phyloP scores from a whole-genome alignment of 805 yeast genomes.

The Hanseniaspora meyeri region DNA sequence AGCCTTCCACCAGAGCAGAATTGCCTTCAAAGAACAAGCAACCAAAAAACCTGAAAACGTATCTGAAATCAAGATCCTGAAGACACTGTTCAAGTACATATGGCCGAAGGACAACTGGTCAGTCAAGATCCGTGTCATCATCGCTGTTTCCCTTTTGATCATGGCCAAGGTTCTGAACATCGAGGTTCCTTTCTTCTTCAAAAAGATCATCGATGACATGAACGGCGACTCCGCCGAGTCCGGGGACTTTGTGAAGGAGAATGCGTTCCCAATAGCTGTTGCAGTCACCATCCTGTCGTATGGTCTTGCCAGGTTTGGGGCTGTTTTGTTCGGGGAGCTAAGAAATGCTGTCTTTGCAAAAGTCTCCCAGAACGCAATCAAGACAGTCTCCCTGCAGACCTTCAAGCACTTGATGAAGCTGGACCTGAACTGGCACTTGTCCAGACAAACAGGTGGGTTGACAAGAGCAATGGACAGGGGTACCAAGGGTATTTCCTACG shows the following conservation, averaged over 20 bases:
- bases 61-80: conserved; percentile 41
- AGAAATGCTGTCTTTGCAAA: conserved; percentile 91
- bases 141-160: conserved; percentile 63
- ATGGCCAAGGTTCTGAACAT: conserved; percentile 79
- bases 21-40: background rate
- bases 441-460: conserved; percentile 89
- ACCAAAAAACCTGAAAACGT: conserved; percentile 22
- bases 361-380: conserved; percentile 89
- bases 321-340: conserved; percentile 86
- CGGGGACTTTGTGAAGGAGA: conserved; percentile 40
- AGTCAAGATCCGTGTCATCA: conserved; percentile 57
- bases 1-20: background rate
- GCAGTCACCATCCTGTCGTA: conserved; percentile 68
- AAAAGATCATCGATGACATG: conserved; percentile 79
- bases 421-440: conserved; percentile 80
- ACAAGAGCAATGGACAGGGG: conserved; percentile 96
- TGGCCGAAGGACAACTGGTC: conserved; percentile 69
- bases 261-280: conserved; percentile 42
- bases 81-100: conserved; percentile 52
- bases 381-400: conserved; percentile 77
- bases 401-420: conserved; percentile 70
- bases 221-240: conserved; percentile 70
- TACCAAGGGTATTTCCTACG: conserved; percentile 91
- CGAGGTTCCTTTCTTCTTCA: conserved; percentile 92
- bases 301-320: conserved; percentile 88